These are phyloP conservation scores for Endoconidiophora laricicola DNA, from an alignment of 2,329 filamentous ascomycete species.

Conservation along the genomic window DNA sequence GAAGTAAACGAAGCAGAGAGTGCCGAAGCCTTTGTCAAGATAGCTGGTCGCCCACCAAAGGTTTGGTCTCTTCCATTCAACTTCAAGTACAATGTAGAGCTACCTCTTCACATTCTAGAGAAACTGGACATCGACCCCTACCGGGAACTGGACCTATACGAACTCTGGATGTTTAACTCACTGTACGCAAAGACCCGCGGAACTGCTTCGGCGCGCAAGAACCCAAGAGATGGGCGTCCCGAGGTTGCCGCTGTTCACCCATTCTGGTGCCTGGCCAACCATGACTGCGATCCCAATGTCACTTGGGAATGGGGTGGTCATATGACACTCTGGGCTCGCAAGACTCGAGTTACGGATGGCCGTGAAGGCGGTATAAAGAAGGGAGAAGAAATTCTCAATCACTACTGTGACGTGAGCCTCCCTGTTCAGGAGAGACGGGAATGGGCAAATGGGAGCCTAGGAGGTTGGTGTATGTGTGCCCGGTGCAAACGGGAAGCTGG, in stretches of 20 bases:
- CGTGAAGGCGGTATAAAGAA: slow-evolving; percentile 46
- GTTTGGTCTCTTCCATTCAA: slow-evolving; percentile 60
- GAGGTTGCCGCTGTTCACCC: slow-evolving; percentile 90
- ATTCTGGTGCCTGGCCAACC: slow-evolving; percentile 91
- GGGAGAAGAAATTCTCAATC: slow-evolving; percentile 77
- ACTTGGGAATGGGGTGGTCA: slow-evolving; percentile 80
- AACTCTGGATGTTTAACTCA: slow-evolving; percentile 78
- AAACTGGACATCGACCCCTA: slow-evolving; percentile 76
- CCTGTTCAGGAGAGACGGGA: slow-evolving; percentile 67
- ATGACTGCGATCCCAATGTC: slow-evolving; percentile 90
- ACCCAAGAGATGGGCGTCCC: slow-evolving; percentile 58
- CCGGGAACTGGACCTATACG: slow-evolving; percentile 38
- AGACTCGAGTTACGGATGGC: slow-evolving; percentile 36
- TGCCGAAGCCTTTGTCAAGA: slow-evolving; percentile 3
- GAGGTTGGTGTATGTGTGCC: slow-evolving; percentile 74
- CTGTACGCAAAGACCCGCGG: slow-evolving; percentile 86
- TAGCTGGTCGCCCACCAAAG: slow-evolving; percentile 28
- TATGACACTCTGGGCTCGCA: slow-evolving; percentile 52
- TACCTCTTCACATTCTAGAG: slow-evolving; percentile 60
- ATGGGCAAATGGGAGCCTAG: slow-evolving; percentile 76
- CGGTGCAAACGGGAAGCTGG: slow-evolving; percentile 60
- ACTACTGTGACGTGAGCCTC: slow-evolving; percentile 80
- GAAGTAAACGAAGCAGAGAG: slow-evolving; percentile 23
- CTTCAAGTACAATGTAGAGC: slow-evolving; percentile 58
- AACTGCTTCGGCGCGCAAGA: slow-evolving; percentile 75